Conservation (phyloP, 2,329 filamentous ascomycete species). For the Neonectria ditissima region DNA sequence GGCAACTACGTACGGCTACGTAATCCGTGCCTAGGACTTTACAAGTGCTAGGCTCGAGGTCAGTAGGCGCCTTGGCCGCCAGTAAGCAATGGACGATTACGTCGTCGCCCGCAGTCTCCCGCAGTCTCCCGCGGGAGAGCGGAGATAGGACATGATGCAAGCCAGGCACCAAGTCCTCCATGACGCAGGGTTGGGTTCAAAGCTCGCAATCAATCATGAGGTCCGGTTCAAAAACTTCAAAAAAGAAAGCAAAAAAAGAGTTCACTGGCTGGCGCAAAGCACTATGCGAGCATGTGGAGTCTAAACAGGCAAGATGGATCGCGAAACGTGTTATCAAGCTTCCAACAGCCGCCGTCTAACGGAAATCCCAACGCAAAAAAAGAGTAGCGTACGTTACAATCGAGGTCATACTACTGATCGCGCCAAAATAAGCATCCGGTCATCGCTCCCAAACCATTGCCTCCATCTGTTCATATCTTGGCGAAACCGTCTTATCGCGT, state of each 20-base stretch:
- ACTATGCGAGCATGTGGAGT: slow-evolving; percentile 27
- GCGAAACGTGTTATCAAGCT: slow-evolving; percentile 45
- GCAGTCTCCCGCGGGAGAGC: slow-evolving; percentile 4
- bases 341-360: slow-evolving; percentile 42
- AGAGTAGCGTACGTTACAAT: slow-evolving; percentile 38
- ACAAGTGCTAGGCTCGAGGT: slow-evolving; percentile 5
- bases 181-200: slow-evolving; percentile 15
- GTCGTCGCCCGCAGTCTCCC: slow-evolving; percentile 14
- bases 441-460: slow-evolving; percentile 29
- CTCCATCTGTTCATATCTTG: slow-evolving; percentile 31
- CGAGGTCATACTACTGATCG: slow-evolving; percentile 36
- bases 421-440: slow-evolving; percentile 27
- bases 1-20: slow-evolving; percentile 23
- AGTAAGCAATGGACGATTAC: slow-evolving; percentile 31
- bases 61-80: slow-evolving; percentile 23
- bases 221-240: background rate
- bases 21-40: background rate
- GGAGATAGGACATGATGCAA: slow-evolving; percentile 22
- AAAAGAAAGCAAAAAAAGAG: background rate
- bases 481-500: slow-evolving; percentile 26
- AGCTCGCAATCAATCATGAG: slow-evolving; percentile 11
- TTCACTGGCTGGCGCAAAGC: slow-evolving; percentile 5
- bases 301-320: slow-evolving; percentile 28
- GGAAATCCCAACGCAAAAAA: slow-evolving; percentile 39
- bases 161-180: slow-evolving; percentile 11